A percentile compares a stretch with the other conserved stretches of the same genome.
phyloP scores from a whole-genome alignment of 306 rosid species.

The Rubus idaeus region DNA sequence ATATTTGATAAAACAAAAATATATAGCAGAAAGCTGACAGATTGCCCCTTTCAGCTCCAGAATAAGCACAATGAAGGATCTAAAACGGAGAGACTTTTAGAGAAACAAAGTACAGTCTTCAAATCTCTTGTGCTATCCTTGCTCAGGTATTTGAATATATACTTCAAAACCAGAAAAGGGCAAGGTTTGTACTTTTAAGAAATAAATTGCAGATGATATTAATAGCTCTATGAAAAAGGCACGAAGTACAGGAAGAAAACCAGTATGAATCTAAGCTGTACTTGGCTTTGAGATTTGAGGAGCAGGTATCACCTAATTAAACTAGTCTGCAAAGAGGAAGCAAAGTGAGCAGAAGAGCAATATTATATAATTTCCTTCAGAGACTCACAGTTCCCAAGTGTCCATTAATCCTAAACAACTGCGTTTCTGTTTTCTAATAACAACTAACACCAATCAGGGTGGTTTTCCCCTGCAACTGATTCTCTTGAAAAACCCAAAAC shows the following conservation, averaged over 20 bases:
- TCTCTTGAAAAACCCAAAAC: slow-evolving; percentile 52
- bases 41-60: background rate
- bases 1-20: slow-evolving; percentile 2
- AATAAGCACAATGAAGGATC: slow-evolving; percentile 6
- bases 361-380: slow-evolving; percentile 6
- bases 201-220: slow-evolving; percentile 11
- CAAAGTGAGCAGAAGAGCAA: background rate
- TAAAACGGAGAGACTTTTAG: background rate
- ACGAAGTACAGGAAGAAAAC: background rate
- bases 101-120: background rate
- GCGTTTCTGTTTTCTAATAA: slow-evolving; percentile 10
- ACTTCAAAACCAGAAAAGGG: background rate
- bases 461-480: slow-evolving; percentile 46
- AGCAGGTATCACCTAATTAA: slow-evolving; percentile 14
- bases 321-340: slow-evolving; percentile 28
- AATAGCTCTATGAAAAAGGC: slow-evolving; percentile 7
- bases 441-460: slow-evolving; percentile 27
- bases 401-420: slow-evolving; percentile 25
- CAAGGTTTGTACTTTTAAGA: slow-evolving; percentile 4
- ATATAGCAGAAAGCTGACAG: slow-evolving; percentile 16
- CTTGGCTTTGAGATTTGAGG: slow-evolving; percentile 30
- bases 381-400: slow-evolving; percentile 43
- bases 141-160: background rate
- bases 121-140: background rate
- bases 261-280: slow-evolving; percentile 18